These are phyloP conservation scores for Bisporella sp. DNA, from an alignment of 2,329 filamentous ascomycete genomes.

Conservation along the genomic window DNA sequence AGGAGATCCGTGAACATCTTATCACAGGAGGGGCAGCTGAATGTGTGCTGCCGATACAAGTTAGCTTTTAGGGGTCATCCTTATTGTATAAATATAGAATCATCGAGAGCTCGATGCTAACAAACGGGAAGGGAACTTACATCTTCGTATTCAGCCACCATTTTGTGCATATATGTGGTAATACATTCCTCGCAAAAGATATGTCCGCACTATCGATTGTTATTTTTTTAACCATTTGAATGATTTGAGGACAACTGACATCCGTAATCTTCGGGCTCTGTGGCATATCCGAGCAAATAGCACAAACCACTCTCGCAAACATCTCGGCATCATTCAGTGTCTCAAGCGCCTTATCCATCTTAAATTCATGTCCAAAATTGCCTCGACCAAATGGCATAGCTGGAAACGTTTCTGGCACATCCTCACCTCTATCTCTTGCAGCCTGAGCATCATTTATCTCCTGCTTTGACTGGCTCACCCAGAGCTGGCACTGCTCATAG, in stretches of 20 bases:
- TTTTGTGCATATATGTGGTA: conserved; percentile 17
- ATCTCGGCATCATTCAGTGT: conserved; percentile 25
- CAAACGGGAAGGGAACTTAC: conserved; percentile 1
- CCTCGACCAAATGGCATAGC: conserved; percentile 17
- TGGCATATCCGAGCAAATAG: conserved; percentile 34
- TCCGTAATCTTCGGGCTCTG: conserved; percentile 35
- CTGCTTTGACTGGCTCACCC: conserved; percentile 11
- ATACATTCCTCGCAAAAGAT: conserved; percentile 47
- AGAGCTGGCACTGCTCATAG: conserved; percentile 23
- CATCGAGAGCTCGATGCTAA: too few relatives aligned
- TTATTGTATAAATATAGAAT: too few relatives aligned
- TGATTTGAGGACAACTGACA: conserved; percentile 11
- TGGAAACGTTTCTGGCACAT: background rate
- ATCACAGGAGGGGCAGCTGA: conserved; percentile 17
- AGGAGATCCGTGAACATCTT: conserved; percentile 7
- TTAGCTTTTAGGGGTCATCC: too few relatives aligned
- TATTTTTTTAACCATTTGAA: background rate
- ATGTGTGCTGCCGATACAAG: too few relatives aligned
- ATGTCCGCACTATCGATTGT: conserved; percentile 39
- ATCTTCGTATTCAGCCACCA: conserved; percentile 22
- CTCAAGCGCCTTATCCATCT: conserved; percentile 25
- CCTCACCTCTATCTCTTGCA: conserved; percentile 4
- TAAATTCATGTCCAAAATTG: conserved; percentile 25
- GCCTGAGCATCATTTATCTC: background rate
- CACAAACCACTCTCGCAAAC: conserved; percentile 31